Percentiles rank a stretch among this genome's conserved stretches.
These are phyloP conservation scores for Metschnikowia peoriensis DNA, from an alignment of 805 yeast genomes.

Conservation along the genomic window DNA sequence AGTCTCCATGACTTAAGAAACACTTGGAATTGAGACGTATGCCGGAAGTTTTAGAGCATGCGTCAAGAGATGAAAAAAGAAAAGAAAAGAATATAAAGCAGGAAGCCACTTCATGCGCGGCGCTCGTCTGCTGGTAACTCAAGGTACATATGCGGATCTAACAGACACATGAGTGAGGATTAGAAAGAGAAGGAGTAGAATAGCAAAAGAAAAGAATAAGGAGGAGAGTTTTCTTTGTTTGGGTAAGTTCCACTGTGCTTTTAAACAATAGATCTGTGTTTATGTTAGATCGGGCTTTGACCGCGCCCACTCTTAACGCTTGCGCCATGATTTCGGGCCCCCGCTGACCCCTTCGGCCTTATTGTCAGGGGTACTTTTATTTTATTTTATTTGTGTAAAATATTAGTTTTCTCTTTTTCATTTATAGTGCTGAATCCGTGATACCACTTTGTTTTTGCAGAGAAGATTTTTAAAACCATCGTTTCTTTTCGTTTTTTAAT, in stretches of 20 bases:
- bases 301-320: conserved; percentile 5
- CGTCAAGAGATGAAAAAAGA: not conserved
- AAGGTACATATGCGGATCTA: not conserved
- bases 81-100: not conserved
- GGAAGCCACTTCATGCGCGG: not conserved
- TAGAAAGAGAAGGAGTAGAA: not conserved
- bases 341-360: not conserved
- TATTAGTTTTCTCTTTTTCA: no score
- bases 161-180: no score
- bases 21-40: not conserved
- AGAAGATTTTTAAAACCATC: no score
- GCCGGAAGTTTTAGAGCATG: not conserved
- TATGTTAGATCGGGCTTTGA: conserved; percentile 2
- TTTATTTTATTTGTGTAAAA: no score
- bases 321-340: conserved; percentile 4
- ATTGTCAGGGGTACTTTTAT: no score
- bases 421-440: no score
- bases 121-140: not conserved
- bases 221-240: not conserved
- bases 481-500: no score
- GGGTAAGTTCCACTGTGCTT: not conserved
- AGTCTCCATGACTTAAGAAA: not conserved
- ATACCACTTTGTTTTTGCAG: no score
- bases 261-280: conserved; percentile 2
- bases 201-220: not conserved